Evolutionary conservation across 2,329 filamentous ascomycete genomes (phyloP).

Genomic region (Aspergillus melleus): DNA sequence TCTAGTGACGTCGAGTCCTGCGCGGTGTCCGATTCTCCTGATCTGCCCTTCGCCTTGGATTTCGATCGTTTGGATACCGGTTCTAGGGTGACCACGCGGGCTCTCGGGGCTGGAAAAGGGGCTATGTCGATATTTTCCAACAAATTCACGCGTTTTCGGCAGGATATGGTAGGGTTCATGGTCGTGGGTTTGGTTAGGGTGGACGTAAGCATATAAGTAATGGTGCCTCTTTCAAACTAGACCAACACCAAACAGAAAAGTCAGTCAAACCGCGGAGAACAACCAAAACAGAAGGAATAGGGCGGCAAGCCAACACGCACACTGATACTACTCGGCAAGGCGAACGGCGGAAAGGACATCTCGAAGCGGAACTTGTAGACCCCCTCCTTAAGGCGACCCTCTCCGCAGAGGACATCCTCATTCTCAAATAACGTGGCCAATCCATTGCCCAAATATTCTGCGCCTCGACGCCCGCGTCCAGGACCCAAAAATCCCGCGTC

Average conservation of each 20-base stretch:
- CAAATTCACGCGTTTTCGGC: constrained; percentile 77
- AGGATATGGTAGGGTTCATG: constrained; percentile 75
- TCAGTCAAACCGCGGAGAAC: constrained; percentile 9
- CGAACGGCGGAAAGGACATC: constrained; percentile 59
- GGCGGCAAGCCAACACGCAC: constrained; percentile 55
- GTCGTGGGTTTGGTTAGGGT: constrained; percentile 86
- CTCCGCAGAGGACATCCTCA: constrained; percentile 63
- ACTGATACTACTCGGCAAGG: constrained; percentile 83
- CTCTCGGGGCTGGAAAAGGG: constrained; percentile 68
- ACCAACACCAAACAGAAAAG: background rate
- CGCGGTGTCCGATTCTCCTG: constrained; percentile 39
- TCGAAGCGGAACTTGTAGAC: constrained; percentile 67
- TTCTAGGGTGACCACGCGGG: constrained; percentile 82
- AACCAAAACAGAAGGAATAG: constrained; percentile 2
- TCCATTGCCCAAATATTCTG: constrained; percentile 63
- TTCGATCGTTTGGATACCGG: constrained; percentile 73
- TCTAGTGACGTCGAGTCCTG: constrained; percentile 50
- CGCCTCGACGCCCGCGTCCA: constrained; percentile 53
- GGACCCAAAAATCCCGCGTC: constrained; percentile 53
- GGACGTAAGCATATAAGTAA: constrained; percentile 86
- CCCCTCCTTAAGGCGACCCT: constrained; percentile 63
- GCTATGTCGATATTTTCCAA: constrained; percentile 85
- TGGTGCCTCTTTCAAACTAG: constrained; percentile 91
- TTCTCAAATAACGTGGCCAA: constrained; percentile 66
- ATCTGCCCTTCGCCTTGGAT: constrained; percentile 55